These are phyloP conservation scores for Neoascochyta sp. DNA, from an alignment of 2,329 filamentous ascomycete species.

Conservation along the genomic window DNA sequence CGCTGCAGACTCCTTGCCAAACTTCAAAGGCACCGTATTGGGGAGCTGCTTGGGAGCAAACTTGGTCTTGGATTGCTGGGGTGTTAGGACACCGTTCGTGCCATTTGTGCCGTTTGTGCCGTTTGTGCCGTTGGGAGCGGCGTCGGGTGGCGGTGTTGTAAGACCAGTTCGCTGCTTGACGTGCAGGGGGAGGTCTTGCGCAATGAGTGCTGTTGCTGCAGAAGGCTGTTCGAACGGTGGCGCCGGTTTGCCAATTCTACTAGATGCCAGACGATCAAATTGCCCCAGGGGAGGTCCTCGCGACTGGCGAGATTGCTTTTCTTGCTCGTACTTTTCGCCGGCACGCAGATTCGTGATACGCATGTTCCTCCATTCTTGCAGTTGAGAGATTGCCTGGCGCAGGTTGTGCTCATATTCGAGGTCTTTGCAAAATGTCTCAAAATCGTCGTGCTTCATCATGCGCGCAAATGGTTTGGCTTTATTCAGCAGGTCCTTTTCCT, in stretches of 20 bases:
- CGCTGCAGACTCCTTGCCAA: constrained; percentile 71
- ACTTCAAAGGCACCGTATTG: constrained; percentile 60
- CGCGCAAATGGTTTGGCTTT: constrained; percentile 94
- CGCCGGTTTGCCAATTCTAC: constrained; percentile 62
- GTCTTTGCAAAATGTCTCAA: constrained; percentile 78
- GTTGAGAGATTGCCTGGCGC: constrained; percentile 79
- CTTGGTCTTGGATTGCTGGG: constrained; percentile 46
- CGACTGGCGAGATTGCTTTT: constrained; percentile 74
- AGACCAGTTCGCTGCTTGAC: constrained; percentile 42
- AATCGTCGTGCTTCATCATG: constrained; percentile 94
- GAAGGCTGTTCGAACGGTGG: constrained; percentile 65
- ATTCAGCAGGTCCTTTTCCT: constrained; percentile 85
- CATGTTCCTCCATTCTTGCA: constrained; percentile 89
- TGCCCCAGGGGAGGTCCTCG: constrained; percentile 65
- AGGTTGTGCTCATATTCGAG: constrained; percentile 88
- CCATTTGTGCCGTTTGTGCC: constrained; percentile 38
- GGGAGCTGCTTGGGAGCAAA: constrained; percentile 55
- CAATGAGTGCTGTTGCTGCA: constrained; percentile 71
- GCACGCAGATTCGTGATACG: constrained; percentile 79
- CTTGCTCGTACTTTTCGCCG: constrained; percentile 88
- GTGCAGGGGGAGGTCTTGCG: constrained; percentile 70
- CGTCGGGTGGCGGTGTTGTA: constrained; percentile 42
- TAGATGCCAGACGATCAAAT: constrained; percentile 78
- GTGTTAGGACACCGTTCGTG: constrained; percentile 35
- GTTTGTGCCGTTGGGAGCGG: constrained; percentile 50